These are phyloP conservation scores for Chiua virens DNA, from an alignment of 768 basidiomycete species.

Conservation along the genomic window DNA sequence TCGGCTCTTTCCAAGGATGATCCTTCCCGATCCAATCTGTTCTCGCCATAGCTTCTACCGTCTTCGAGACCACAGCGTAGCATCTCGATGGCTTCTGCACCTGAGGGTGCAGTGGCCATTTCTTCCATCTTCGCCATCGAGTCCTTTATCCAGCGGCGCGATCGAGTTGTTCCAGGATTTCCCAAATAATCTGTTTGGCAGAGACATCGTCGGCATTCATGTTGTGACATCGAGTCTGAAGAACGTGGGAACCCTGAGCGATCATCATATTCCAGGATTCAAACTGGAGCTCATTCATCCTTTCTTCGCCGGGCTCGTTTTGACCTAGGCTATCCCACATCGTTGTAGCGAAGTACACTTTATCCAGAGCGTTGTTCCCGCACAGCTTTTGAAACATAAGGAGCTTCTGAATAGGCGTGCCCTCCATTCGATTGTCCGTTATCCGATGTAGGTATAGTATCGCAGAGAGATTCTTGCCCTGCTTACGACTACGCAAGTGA, in stretches of 20 bases:
- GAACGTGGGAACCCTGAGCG: slow-evolving; percentile 5
- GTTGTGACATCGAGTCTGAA: no score
- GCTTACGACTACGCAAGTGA: slow-evolving; percentile 2
- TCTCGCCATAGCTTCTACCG: no score
- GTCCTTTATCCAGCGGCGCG: no score
- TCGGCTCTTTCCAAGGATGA: no score
- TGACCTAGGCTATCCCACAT: slow-evolving; percentile 36
- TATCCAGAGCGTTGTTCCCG: slow-evolving; percentile 26
- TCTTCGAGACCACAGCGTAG: no score
- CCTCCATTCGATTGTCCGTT: slow-evolving; percentile 37
- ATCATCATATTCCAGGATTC: slow-evolving; percentile 6
- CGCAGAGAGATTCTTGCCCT: slow-evolving; percentile 26
- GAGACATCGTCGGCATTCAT: slow-evolving; percentile 10
- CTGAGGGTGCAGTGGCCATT: no score
- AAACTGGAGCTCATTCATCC: slow-evolving; percentile 1
- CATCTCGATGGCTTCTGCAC: no score
- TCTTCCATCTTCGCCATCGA: no score
- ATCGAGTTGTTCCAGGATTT: slow-evolving; percentile 5
- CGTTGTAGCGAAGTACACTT: slow-evolving; percentile 37
- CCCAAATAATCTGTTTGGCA: slow-evolving; percentile 4
- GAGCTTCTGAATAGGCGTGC: slow-evolving; percentile 31
- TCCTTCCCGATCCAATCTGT: no score
- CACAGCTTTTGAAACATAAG: slow-evolving; percentile 32
- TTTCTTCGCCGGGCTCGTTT: slow-evolving; percentile 13
- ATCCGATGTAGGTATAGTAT: slow-evolving; percentile 44